phyloP scores from a whole-genome alignment of 257 asterid species.

The Ophiorrhiza pumila region DNA sequence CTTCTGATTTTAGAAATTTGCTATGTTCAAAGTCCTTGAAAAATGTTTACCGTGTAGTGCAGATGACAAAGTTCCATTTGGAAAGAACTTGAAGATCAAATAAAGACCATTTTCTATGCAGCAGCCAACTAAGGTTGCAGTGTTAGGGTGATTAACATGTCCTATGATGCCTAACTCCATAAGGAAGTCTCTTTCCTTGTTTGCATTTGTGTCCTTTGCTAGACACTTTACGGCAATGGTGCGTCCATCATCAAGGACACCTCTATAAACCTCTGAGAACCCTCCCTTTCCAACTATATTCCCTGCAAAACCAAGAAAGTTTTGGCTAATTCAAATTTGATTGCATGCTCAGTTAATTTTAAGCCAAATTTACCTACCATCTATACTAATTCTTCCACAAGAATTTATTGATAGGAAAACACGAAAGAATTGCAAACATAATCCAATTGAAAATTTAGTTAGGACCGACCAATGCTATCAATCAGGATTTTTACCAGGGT shows the following conservation, averaged over 20 bases:
- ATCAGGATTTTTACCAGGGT: constrained; percentile 34
- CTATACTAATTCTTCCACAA: too few species aligned
- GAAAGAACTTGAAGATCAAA: constrained; percentile 62
- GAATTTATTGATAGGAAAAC: too few species aligned
- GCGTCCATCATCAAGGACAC: constrained; percentile 41
- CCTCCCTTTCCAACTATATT: constrained; percentile 87
- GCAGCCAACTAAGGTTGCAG: constrained; percentile 63
- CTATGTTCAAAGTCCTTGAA: neutral
- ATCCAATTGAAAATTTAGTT: neutral
- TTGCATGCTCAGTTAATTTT: neutral
- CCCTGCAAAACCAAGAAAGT: constrained; percentile 34
- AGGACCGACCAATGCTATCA: neutral
- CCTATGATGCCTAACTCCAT: constrained; percentile 73
- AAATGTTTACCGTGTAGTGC: constrained; percentile 56
- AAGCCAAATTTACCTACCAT: too few species aligned
- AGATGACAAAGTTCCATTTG: constrained; percentile 71
- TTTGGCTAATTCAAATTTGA: neutral
- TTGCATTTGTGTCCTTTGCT: constrained; percentile 49
- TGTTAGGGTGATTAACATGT: constrained; percentile 72
- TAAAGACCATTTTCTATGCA: constrained; percentile 77
- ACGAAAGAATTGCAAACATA: neutral
- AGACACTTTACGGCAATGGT: constrained; percentile 71
- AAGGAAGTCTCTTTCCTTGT: constrained; percentile 69
- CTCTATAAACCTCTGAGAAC: constrained; percentile 74
- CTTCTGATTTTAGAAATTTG: neutral